phyloP scores from a whole-genome alignment of 2,329 filamentous ascomycete species.

The Claviceps purpurea region DNA sequence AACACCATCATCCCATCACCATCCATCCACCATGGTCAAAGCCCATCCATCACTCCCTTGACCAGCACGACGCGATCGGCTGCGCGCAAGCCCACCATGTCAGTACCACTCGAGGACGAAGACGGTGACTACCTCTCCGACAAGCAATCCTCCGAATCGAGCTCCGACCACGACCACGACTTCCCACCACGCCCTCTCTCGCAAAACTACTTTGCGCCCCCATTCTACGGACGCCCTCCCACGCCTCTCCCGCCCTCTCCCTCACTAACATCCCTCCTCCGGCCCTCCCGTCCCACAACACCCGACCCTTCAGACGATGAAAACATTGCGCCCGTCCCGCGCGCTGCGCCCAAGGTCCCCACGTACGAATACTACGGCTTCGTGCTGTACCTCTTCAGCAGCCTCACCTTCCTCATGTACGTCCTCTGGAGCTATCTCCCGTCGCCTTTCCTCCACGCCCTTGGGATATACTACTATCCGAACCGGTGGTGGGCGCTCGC shows the following conservation, averaged over 20 bases:
- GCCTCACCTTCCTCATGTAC: constrained; percentile 62
- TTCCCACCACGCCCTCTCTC: constrained; percentile 31
- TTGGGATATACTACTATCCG: constrained; percentile 94
- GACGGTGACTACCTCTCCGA: constrained; percentile 23
- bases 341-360: constrained; percentile 84
- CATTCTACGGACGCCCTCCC: constrained; percentile 95
- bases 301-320: constrained; percentile 88
- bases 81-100: constrained; percentile 13
- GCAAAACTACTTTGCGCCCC: constrained; percentile 54
- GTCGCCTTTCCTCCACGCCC: constrained; percentile 76
- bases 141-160: constrained; percentile 16
- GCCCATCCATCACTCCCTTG: neutral
- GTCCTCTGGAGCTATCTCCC: constrained; percentile 82
- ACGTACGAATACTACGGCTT: constrained; percentile 99
- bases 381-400: constrained; percentile 84
- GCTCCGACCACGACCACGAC: constrained; percentile 14
- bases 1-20: neutral
- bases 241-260: constrained; percentile 88
- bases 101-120: constrained; percentile 22
- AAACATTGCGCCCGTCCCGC: constrained; percentile 68
- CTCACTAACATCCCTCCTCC: constrained; percentile 79
- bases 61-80: neutral
- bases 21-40: too few species aligned
- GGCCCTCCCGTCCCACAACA: constrained; percentile 82
- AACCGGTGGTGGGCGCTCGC: constrained; percentile 97